Evolutionary conservation across 768 basidiomycete species (phyloP), one percentile per base, ranked within the genome.

Genomic region (Mycena olivaceomarginata): DNA sequence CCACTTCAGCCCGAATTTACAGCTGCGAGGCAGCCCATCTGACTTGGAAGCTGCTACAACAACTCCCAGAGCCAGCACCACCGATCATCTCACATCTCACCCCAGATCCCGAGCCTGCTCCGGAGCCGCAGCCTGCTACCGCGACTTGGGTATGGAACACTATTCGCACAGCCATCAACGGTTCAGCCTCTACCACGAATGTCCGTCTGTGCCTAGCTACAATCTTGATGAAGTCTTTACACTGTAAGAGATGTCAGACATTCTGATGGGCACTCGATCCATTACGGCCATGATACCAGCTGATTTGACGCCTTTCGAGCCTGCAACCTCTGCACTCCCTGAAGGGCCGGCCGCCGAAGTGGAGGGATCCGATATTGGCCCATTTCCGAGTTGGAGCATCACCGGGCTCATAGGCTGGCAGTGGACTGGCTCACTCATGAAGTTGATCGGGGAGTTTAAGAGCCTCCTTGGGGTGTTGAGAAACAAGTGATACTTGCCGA

Each of bases 31-130:
- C 77, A 73, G 7, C 59, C 57, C 2, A 43, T 67, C 9, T 75
- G 64, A 81, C 79, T 2, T 81, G 80, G 79, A 81, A 81, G 66
- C 70, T 80, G 2, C 60, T 81, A 1, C 63, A 81, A 43, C 77
- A 75, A 31, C 75, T 79, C 18, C 81, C 79, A 13, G 70, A 72
- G 39, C 62, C 70, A 4, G 51, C 22, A 4, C 59, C 77, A 62
- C 9, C 66, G 56, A 9, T 67, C 56, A 2, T 48, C 43, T 69
- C 15, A 53, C 4, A 20, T 5, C 10, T 20, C 8, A 7, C 10
- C 5, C 51, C 51, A 16, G 18, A n/a, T 5, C 4, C 2, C 8
- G 20, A 18, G 2, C 51, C 51, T 53, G 51, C 16, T 18, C 51
- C 51, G 8, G 18, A 13, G 16, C 51, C 51, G 13, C 51, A 9